Conservation (phyloP, 108 stramenopile species). For the Nitzschia sp. region DNA sequence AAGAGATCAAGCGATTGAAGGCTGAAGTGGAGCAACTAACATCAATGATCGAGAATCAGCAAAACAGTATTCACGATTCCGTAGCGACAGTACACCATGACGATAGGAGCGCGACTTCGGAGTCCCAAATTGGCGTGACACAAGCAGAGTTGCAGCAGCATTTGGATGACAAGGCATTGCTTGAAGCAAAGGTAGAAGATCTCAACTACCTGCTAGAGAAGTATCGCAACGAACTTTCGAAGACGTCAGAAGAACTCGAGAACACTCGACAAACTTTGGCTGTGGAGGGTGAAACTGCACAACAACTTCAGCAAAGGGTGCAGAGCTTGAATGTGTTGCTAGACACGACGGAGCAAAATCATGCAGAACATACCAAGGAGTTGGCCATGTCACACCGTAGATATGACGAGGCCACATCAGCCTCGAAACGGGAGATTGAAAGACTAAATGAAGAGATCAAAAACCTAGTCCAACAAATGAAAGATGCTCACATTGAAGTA, state of each 20-base stretch:
- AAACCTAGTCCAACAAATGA: not conserved
- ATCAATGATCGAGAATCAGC: constrained; percentile 5
- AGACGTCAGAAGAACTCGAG: constrained; percentile 14
- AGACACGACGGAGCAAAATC: constrained; percentile 25
- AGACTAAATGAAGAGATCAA: constrained; percentile 8
- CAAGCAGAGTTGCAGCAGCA: not conserved
- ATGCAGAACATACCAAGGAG: constrained; percentile 14
- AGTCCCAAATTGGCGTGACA: not conserved
- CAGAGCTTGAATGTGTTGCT: constrained; percentile 21
- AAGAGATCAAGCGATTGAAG: constrained; percentile 10
- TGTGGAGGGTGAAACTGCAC: constrained; percentile 6
- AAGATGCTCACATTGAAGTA: not conserved
- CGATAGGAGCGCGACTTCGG: not conserved
- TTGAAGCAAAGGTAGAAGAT: constrained; percentile 12
- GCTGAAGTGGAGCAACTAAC: constrained; percentile 7
- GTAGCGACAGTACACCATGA: not conserved
- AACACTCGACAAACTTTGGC: not conserved
- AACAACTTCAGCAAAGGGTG: constrained; percentile 14
- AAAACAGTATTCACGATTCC: not conserved
- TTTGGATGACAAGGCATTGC: not conserved
- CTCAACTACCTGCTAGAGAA: constrained; percentile 15
- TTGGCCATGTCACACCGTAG: constrained; percentile 4
- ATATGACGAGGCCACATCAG: not conserved
- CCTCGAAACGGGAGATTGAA: constrained; percentile 12
- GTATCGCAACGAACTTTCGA: constrained; percentile 19